Base-by-base conservation (phyloP, 495 filamentous ascomycete species). In the Talaromyces trachyspermus region DNA sequence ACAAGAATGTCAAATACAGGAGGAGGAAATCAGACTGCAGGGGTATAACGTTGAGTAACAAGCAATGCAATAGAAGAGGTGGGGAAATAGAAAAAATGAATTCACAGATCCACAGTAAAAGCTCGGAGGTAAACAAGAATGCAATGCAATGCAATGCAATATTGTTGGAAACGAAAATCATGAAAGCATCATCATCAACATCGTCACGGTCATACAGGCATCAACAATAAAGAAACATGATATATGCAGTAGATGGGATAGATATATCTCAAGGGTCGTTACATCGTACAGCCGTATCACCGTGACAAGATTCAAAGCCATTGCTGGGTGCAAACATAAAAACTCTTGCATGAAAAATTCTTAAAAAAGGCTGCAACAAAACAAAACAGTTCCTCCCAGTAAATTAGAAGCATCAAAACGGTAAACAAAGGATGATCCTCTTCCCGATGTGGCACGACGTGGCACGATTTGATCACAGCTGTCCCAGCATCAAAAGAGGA, bases 191-290 rank as follows among this genome's bases (percentile, higher is more conserved):
- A 46, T 35, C 30, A 46, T 32, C 44, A 27, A 36, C 42, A 33
- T 44, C 44, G 37, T 46, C 18, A 46, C n/a, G 44, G 44, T 46
- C 44, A 37, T 46, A 46, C 44, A 46, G 44, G 44, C 44, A 46
- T 46, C 5, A 46, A n/a, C 10, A 46, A 46, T 19, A 33, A 33
- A 33, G 11, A 29, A 29, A 44, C 42, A 44, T 44, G 42, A 44
- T 30, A 27, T 44, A 23, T 44, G 27, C 27, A 23, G 20, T 14
- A 22, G 6, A 23, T 23, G 7, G 9, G 30, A 46, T 17, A 36
- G 12, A 14, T 17, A 22, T 17, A 27, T 35, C 25, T 33, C 19
- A 29, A 37, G 29, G 27, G 44, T 46, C 44, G 30, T 46, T 46
- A 46, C 32, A 46, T 46, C 44, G 44, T 46, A 46, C 44, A 46